Evolutionary conservation across 73 alveolate genomes (phyloP), one percentile per base, ranked within the genome.

Genomic region (Strombidium stylifer): DNA sequence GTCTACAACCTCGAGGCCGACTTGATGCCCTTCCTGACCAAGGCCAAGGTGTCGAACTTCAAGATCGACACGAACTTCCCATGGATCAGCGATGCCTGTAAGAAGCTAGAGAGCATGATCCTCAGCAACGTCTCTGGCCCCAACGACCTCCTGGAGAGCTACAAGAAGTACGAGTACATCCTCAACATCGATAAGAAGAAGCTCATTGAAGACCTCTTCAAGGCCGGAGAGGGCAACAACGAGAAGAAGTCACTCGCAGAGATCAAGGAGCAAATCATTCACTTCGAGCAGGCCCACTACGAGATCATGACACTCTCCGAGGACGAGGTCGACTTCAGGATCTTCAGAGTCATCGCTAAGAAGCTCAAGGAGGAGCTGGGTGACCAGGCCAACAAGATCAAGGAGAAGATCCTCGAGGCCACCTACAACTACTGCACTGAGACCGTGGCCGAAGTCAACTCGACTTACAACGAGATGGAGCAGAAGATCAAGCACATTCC

Each of bases 21-120:
- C 37, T 45, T 83, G 0, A 83, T 83, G 88, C 94, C 94, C 1
- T 83, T 83, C 78, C 54, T 83, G 45, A 61, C 76, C 20, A 64
- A 51, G 31, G 76, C 23, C 36, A 57, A 41, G 39, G 48, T 55
- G 19, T 86, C 94, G 1, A 61, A 64, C 47, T 83, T 75, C 68
- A 62, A 68, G 36, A 49, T 83, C 1, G 44, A 23, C 19, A 70
- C 54, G 12, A 48, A 48, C 1, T 62, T 64, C 46, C 60, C 44
- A 1, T 68, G 85, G 85, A 18, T 81, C 32, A 34, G 24, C 6
- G 66, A 44, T 24, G 86, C 89, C 1, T 23, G 42, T 8, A 37
- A 24, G 1, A 59, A 65, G 35, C 70, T 83, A 28, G 48, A 46
- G n/a, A 24, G 34, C 14, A 53, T 76, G 69, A 16, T 83, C 20